These are phyloP conservation scores for Rhodotorula paludigena DNA, from an alignment of 768 basidiomycete species.

Conservation along the genomic window DNA sequence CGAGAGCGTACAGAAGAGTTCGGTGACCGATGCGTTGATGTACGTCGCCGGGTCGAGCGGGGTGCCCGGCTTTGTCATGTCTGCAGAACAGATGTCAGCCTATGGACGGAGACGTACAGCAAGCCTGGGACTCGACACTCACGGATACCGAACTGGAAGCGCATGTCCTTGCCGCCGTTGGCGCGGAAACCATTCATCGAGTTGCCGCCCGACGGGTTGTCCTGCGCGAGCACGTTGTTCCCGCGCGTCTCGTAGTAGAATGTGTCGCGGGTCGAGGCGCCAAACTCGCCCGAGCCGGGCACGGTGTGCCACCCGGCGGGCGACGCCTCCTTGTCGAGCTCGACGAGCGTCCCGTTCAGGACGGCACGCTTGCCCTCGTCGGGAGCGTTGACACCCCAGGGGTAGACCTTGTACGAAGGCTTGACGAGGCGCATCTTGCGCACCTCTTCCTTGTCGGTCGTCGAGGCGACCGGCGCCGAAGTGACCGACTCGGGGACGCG, in stretches of 20 bases:
- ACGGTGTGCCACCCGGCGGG: conserved; percentile 89
- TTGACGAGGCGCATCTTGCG: conserved; percentile 1
- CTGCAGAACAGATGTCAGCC: too few relatives aligned
- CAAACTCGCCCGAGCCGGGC: conserved; percentile 51
- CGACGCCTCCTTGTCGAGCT: conserved; percentile 54
- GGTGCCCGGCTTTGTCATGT: conserved; percentile 56
- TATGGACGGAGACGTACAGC: too few relatives aligned
- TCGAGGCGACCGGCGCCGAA: conserved; percentile 43
- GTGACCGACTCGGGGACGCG: background rate
- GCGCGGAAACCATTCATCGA: conserved; percentile 74
- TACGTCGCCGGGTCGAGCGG: conserved; percentile 60
- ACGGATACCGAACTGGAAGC: conserved; percentile 68
- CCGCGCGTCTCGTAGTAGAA: conserved; percentile 65
- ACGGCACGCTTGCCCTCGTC: conserved; percentile 33
- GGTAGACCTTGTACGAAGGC: conserved; percentile 46
- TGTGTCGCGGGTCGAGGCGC: conserved; percentile 40
- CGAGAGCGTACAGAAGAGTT: conserved; percentile 42
- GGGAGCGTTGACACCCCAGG: conserved; percentile 46
- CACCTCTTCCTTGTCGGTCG: conserved; percentile 29
- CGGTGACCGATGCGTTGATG: conserved; percentile 74
- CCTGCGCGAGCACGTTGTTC: conserved; percentile 78
- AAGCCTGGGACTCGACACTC: too few relatives aligned
- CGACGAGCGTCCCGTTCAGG: conserved; percentile 30
- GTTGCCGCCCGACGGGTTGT: conserved; percentile 78
- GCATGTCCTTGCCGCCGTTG: conserved; percentile 54